Evolutionary conservation across 192 early-diverging fungal species (phyloP).

Genomic region (Backusella psychrophila): DNA sequence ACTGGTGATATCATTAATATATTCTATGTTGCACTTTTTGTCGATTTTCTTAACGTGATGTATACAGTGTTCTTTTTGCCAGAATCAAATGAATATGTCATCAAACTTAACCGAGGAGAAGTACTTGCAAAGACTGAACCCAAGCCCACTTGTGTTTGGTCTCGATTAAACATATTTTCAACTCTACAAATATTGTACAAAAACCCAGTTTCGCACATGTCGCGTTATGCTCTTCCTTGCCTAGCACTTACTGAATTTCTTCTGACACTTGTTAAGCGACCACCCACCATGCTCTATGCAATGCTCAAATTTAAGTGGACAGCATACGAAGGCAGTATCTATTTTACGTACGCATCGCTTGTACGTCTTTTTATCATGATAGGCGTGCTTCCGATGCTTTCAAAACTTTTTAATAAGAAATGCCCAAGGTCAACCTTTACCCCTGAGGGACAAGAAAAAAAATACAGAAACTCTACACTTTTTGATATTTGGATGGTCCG

Average conservation of each 20-base stretch:
- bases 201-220: slow-evolving; percentile 6
- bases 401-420: slow-evolving; percentile 28
- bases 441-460: not conserved
- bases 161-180: slow-evolving; percentile 33
- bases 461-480: slow-evolving; percentile 8
- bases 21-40: slow-evolving; percentile 19
- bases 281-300: slow-evolving; percentile 41
- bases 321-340: slow-evolving; percentile 40
- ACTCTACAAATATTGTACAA: slow-evolving; percentile 21
- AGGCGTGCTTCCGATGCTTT: slow-evolving; percentile 33
- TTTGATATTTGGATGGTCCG: slow-evolving; percentile 55
- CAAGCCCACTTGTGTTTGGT: not conserved
- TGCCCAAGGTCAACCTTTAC: not conserved
- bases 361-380: slow-evolving; percentile 36
- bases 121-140: not conserved
- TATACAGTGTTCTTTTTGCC: slow-evolving; percentile 17
- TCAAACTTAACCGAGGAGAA: not conserved
- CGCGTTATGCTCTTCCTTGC: slow-evolving; percentile 14
- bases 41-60: slow-evolving; percentile 7
- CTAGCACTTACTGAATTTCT: slow-evolving; percentile 27
- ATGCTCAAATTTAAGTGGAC: slow-evolving; percentile 46
- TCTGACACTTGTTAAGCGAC: slow-evolving; percentile 18
- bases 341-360: slow-evolving; percentile 20
- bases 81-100: slow-evolving; percentile 29
- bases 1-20: slow-evolving; percentile 2